Evolutionary conservation across 1,284 basidiomycete species (phyloP), one percentile per base, ranked within the genome.

Genomic region (Ustilago crameri): DNA sequence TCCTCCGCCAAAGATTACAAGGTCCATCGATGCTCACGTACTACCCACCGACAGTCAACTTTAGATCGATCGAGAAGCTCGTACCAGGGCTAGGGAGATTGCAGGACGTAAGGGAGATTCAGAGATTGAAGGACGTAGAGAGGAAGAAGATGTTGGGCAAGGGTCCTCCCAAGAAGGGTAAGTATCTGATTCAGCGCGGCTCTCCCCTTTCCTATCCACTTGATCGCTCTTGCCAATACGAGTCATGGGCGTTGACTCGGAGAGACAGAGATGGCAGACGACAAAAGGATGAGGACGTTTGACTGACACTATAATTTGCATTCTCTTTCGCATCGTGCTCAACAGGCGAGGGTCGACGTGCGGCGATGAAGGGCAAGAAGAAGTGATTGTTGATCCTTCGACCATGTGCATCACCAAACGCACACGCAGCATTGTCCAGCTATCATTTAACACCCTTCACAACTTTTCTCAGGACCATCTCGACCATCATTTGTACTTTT

Each of bases 141-240:
- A 54, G 76, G 41, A 78, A 77, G 51, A 79, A 78, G 65, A 70
- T 66, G 62, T 51, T 81, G 14, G 80, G 80, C 17, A 82, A 82
- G 49, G 79, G 79, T 40, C 80, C 80, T 15, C 80, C 80, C 7
- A 82, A 81, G 79, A 82, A 82, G 72, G 80, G 80, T 82, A 60
- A 67, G 80, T 76, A 20, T 46, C n/a, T 12, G 9, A 17, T 35
- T n/a, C n/a, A n/a, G n/a, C n/a, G 4, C 45, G 12, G 12, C n/a
- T 20, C 30, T 48, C 46, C 14, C 14, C 35, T 5, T 10, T 10
- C 20, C 10, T 30, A 2, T 30, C 5, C n/a, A 14, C 35, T 37
- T 37, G 32, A 23, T 44, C 42, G 42, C 38, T 15, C 15, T 15
- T 3, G 3, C 15, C 18, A 9, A 18, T 18, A 18, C 38, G 3